phyloP scores from a whole-genome alignment of 1,284 basidiomycete genomes.

The Melampsora occidentalis region DNA sequence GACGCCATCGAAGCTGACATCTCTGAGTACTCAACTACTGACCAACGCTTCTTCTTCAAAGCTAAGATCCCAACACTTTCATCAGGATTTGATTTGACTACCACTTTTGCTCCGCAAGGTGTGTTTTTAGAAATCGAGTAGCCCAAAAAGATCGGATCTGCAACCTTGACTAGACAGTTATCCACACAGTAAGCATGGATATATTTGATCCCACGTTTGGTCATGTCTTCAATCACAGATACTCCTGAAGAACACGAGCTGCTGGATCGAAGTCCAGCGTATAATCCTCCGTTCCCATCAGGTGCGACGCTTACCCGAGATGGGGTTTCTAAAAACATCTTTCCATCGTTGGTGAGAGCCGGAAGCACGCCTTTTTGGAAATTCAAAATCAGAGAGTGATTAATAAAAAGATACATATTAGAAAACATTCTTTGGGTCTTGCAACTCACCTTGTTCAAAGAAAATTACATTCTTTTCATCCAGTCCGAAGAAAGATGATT shows the following conservation, averaged over 20 bases:
- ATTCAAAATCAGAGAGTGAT: neutral
- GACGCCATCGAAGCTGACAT: constrained; percentile 83
- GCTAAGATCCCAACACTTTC: constrained; percentile 96
- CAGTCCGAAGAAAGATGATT: constrained; percentile 80
- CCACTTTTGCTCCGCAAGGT: constrained; percentile 92
- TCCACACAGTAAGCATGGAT: constrained; percentile 96
- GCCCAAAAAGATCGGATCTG: constrained; percentile 94
- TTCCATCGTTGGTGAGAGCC: constrained; percentile 89
- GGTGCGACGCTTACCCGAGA: constrained; percentile 85
- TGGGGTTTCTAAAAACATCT: constrained; percentile 78
- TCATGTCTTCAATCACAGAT: constrained; percentile 81
- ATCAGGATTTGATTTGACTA: constrained; percentile 78
- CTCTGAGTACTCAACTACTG: constrained; percentile 97
- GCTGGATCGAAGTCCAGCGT: constrained; percentile 81
- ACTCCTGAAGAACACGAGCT: constrained; percentile 63
- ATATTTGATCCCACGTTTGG: constrained; percentile 73
- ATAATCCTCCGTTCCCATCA: constrained; percentile 96
- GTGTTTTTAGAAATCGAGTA: constrained; percentile 81
- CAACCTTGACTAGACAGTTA: constrained; percentile 96
- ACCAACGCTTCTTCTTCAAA: constrained; percentile 72
- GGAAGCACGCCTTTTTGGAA: constrained; percentile 79
- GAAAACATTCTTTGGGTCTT: neutral
- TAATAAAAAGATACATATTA: neutral
- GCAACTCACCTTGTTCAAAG: constrained; percentile 85
- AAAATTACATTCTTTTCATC: constrained; percentile 76